Percentiles rank a stretch among this genome's conserved stretches.
These are phyloP conservation scores for Exophiala sp. DNA, from an alignment of 2,329 filamentous ascomycete species.

Conservation along the genomic window DNA sequence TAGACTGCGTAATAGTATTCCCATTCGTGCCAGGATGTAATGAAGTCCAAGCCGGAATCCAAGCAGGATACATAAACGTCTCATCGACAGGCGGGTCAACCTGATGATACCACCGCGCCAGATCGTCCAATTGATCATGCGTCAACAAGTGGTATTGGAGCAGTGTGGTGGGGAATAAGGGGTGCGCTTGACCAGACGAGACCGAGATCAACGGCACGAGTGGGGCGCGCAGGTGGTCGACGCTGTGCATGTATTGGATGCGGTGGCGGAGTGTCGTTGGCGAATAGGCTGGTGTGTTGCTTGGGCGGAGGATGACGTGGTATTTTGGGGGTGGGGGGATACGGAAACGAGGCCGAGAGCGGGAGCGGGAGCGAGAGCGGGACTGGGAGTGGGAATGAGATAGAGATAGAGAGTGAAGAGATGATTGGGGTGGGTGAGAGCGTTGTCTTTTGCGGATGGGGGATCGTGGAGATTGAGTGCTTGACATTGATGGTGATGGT, in stretches of 20 bases:
- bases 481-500: not conserved
- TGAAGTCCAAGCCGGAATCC: conserved; percentile 21
- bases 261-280: conserved; percentile 4
- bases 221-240: conserved; percentile 31
- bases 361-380: too few species aligned
- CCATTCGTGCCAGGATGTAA: not conserved
- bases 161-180: conserved; percentile 36
- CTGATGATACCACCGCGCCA: conserved; percentile 41
- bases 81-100: conserved; percentile 33
- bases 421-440: too few species aligned
- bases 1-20: too few species aligned
- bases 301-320: conserved; percentile 13
- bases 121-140: conserved; percentile 36
- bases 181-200: conserved; percentile 35
- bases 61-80: conserved; percentile 35
- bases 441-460: conserved; percentile 18
- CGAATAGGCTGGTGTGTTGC: conserved; percentile 1
- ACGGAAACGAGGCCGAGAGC: not conserved
- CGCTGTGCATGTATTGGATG: conserved; percentile 13
- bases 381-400: too few species aligned
- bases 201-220: conserved; percentile 37
- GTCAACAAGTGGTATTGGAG: conserved; percentile 41
- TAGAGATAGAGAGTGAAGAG: too few species aligned
- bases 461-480: conserved; percentile 7
- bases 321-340: conserved; percentile 12